Conservation (phyloP, 164 flowering plant species). For the Vitis rotundifolia region DNA sequence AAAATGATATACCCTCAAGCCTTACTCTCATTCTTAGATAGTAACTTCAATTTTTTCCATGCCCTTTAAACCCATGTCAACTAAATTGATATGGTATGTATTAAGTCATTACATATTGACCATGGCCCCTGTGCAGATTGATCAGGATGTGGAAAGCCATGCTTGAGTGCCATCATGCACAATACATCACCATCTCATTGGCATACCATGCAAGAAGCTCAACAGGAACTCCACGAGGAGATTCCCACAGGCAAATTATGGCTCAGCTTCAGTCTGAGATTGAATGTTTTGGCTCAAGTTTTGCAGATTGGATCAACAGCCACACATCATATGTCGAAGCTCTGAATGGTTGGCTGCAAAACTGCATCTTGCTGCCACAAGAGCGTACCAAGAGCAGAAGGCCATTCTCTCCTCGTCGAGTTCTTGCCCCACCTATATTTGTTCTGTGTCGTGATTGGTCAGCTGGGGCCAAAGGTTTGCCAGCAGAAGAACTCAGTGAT, state of each 20-base stretch:
- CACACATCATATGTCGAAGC: conserved; percentile 73
- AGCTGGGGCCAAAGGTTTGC: conserved; percentile 52
- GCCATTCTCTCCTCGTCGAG: conserved; percentile 79
- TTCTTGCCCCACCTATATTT: conserved; percentile 85
- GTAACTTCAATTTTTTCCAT: background rate
- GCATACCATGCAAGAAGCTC: conserved; percentile 81
- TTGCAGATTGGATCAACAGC: conserved; percentile 69
- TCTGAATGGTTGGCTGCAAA: conserved; percentile 81
- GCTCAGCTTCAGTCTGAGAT: conserved; percentile 65
- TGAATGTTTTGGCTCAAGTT: conserved; percentile 78
- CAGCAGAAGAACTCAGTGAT: conserved; percentile 56
- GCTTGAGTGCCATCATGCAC: conserved; percentile 96
- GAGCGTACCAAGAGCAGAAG: conserved; percentile 57
- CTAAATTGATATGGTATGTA: background rate
- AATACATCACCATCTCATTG: conserved; percentile 88
- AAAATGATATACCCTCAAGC: background rate
- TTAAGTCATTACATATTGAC: background rate
- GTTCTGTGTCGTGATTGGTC: conserved; percentile 75
- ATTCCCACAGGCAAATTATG: conserved; percentile 46
- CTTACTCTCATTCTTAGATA: background rate
- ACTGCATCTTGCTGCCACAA: conserved; percentile 69
- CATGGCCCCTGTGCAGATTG: conserved; percentile 45
- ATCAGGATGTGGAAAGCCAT: conserved; percentile 93
- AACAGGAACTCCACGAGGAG: conserved; percentile 38
- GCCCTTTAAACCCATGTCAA: background rate